Conservation (phyloP, 257 asterid genomes). For the Nicotiana sylvestris region DNA sequence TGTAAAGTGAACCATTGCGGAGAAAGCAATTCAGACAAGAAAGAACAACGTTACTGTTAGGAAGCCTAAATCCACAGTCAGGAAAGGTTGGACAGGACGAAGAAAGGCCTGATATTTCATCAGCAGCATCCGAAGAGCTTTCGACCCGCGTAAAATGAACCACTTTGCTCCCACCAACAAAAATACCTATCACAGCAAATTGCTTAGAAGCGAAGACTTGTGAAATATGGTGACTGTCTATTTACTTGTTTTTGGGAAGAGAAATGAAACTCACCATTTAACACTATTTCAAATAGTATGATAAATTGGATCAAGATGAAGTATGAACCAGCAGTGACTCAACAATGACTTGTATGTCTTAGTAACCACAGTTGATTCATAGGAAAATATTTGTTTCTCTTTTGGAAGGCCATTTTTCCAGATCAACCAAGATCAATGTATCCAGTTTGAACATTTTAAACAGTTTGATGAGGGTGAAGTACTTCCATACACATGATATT, state of each 20-base stretch:
- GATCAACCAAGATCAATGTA: constrained; percentile 6
- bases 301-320: background rate
- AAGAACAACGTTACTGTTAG: constrained; percentile 67
- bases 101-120: constrained; percentile 24
- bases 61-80: constrained; percentile 84
- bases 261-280: background rate
- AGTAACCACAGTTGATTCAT: background rate
- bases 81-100: constrained; percentile 60
- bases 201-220: background rate
- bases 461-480: background rate
- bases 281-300: background rate
- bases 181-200: constrained; percentile 52
- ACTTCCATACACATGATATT: background rate
- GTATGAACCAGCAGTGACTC: background rate
- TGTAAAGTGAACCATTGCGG: constrained; percentile 54
- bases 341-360: background rate
- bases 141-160: constrained; percentile 75
- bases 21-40: constrained; percentile 93
- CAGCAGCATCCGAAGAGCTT: constrained; percentile 30
- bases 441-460: background rate
- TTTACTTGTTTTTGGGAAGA: background rate
- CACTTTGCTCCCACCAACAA: constrained; percentile 85
- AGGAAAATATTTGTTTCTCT: background rate
- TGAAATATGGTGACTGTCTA: background rate
- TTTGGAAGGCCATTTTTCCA: background rate